These are phyloP conservation scores for Apiotrichum montevideense DNA, from an alignment of 1,284 basidiomycete species.

Conservation along the genomic window DNA sequence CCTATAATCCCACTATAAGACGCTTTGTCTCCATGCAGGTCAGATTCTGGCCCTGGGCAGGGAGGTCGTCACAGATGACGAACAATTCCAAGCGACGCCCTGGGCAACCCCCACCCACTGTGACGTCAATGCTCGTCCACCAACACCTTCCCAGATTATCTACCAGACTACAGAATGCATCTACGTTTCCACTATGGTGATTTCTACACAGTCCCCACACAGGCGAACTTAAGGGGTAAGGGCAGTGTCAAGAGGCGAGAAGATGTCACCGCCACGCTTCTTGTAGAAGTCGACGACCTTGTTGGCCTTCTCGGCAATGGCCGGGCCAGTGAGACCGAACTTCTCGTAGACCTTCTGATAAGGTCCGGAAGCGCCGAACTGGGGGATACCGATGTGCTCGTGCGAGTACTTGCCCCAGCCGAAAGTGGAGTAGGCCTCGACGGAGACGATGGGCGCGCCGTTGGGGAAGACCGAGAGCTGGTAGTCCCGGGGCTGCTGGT, in stretches of 20 bases:
- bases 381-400: slow-evolving; percentile 71
- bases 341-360: slow-evolving; percentile 66
- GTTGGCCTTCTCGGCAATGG: slow-evolving; percentile 72
- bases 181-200: not conserved
- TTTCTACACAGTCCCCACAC: no score
- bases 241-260: slow-evolving; percentile 64
- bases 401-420: slow-evolving; percentile 85
- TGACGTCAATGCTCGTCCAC: no score
- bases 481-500: slow-evolving; percentile 75
- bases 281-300: slow-evolving; percentile 85
- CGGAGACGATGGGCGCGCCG: slow-evolving; percentile 80
- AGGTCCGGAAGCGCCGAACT: slow-evolving; percentile 84
- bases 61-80: no score
- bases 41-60: no score
- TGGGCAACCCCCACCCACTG: no score
- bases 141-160: no score
- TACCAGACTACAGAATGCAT: no score
- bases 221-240: no score
- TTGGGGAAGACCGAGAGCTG: slow-evolving; percentile 75
- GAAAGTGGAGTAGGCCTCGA: slow-evolving; percentile 72
- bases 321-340: slow-evolving; percentile 68
- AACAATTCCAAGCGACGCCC: no score
- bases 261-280: slow-evolving; percentile 63
- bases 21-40: no score
- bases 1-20: no score